phyloP scores from a whole-genome alignment of 805 yeast genomes.

The Candida manassasensis region DNA sequence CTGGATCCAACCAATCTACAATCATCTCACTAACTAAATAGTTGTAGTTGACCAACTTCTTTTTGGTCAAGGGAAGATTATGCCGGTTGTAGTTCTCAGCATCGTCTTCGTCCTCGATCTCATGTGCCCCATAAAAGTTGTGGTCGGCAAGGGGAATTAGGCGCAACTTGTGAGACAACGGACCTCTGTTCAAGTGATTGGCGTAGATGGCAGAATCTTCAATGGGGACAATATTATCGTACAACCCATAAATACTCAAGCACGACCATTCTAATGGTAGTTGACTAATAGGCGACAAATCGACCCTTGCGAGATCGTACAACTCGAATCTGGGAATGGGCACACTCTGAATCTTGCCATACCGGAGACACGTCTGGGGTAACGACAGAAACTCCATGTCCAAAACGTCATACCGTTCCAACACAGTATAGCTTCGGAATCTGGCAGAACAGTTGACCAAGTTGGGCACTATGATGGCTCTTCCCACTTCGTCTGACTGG shows the following conservation, averaged over 20 bases:
- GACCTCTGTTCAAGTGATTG: conserved; percentile 53
- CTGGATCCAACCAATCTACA: conserved; percentile 43
- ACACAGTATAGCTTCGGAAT: conserved; percentile 47
- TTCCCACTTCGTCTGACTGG: conserved; percentile 20
- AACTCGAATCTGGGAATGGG: conserved; percentile 50
- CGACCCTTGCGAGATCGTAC: conserved; percentile 43
- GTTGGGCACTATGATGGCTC: conserved; percentile 50
- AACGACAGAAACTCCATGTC: conserved; percentile 16
- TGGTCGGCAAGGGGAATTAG: conserved; percentile 74
- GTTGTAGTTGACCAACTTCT: conserved; percentile 53
- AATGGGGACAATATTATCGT: conserved; percentile 62
- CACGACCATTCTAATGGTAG: conserved; percentile 48
- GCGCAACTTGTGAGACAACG: conserved; percentile 42
- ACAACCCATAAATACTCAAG: conserved; percentile 65
- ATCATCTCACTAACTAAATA: conserved; percentile 47
- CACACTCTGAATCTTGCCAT: conserved; percentile 43
- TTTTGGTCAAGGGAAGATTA: conserved; percentile 40
- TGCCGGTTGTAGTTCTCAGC: conserved; percentile 32
- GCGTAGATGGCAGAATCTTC: conserved; percentile 59
- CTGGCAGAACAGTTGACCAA: conserved; percentile 74
- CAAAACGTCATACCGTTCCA: conserved; percentile 30
- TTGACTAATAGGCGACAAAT: conserved; percentile 36
- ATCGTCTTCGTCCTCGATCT: conserved; percentile 30
- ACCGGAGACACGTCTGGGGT: conserved; percentile 31
- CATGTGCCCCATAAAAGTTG: conserved; percentile 58